Evolutionary conservation across 352 stramenopile genomes (phyloP).

Genomic region (Pythium insidiosum): DNA sequence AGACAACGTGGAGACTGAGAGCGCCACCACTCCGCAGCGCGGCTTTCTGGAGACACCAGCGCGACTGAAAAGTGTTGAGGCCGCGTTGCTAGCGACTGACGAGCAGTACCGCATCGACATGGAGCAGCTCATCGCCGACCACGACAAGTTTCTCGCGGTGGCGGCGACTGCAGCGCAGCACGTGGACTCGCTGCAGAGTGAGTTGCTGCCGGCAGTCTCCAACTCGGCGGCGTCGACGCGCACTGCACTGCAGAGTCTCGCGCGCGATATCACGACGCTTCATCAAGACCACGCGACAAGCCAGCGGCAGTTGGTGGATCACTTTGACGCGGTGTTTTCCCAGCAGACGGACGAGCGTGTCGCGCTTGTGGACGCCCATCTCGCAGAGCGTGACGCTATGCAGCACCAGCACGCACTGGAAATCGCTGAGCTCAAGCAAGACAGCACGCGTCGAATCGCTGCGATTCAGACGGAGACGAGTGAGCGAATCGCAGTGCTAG

Average conservation of each 20-base stretch:
- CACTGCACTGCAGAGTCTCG: conserved; percentile 25
- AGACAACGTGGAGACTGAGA: no score
- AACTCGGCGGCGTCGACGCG: conserved; percentile 25
- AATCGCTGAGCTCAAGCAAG: no score
- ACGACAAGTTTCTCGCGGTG: conserved; percentile 62
- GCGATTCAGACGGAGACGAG: no score
- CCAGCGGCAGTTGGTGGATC: conserved; percentile 30
- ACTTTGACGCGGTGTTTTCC: conserved; percentile 29
- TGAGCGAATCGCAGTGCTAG: no score
- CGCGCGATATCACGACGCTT: conserved; percentile 31
- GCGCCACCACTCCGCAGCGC: no score
- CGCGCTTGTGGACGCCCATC: conserved; percentile 24
- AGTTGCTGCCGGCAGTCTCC: conserved; percentile 35
- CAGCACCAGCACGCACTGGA: conserved; percentile 19
- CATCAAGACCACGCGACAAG: conserved; percentile 28
- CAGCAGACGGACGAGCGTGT: conserved; percentile 39
- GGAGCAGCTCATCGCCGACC: conserved; percentile 25
- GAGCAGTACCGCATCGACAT: conserved; percentile 48
- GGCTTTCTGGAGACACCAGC: no score
- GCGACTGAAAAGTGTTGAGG: conserved; percentile 35
- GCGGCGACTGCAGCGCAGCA: conserved; percentile 37
- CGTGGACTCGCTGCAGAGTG: conserved; percentile 36
- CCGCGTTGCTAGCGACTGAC: conserved; percentile 27
- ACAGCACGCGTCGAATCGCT: no score
- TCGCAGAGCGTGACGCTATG: conserved; percentile 20